Percentiles rank a stretch among this genome's conserved stretches.
These are phyloP conservation scores for Rutstroemia sp. DNA, from an alignment of 2,329 filamentous ascomycete genomes.

Conservation along the genomic window DNA sequence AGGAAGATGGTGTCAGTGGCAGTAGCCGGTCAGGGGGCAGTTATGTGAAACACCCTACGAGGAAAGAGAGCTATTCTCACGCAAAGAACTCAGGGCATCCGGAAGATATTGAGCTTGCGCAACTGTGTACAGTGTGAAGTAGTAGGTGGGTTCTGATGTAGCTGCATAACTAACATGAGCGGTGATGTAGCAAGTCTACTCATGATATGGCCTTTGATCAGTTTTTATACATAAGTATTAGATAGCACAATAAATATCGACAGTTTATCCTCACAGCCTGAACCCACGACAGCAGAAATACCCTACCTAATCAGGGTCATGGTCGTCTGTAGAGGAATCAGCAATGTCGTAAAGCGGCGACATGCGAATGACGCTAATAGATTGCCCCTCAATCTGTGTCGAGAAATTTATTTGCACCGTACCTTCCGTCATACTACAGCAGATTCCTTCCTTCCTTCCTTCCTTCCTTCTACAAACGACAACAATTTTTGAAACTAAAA, in stretches of 20 bases:
- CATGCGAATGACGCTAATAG: neutral
- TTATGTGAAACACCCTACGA: neutral
- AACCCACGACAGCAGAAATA: too few relatives aligned
- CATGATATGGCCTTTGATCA: too few relatives aligned
- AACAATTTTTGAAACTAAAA: constrained; percentile 6
- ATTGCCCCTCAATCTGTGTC: neutral
- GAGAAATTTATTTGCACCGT: neutral
- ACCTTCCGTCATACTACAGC: neutral
- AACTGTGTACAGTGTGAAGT: neutral
- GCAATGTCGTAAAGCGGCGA: too few relatives aligned
- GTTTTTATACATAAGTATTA: too few relatives aligned
- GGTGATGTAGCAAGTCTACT: too few relatives aligned
- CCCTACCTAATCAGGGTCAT: too few relatives aligned
- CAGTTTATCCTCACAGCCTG: too few relatives aligned
- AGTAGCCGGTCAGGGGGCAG: neutral
- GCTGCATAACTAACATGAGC: too few relatives aligned
- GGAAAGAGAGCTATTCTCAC: neutral
- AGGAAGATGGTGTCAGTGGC: neutral
- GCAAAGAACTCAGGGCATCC: neutral
- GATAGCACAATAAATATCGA: too few relatives aligned
- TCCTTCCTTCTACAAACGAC: neutral
- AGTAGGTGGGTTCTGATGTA: too few relatives aligned
- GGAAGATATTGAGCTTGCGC: constrained; percentile 2
- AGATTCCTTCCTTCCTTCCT: neutral
- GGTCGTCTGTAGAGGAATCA: too few relatives aligned